Evolutionary conservation across 2,329 filamentous ascomycete species (phyloP).

Genomic region (Leptodontidium sp.): DNA sequence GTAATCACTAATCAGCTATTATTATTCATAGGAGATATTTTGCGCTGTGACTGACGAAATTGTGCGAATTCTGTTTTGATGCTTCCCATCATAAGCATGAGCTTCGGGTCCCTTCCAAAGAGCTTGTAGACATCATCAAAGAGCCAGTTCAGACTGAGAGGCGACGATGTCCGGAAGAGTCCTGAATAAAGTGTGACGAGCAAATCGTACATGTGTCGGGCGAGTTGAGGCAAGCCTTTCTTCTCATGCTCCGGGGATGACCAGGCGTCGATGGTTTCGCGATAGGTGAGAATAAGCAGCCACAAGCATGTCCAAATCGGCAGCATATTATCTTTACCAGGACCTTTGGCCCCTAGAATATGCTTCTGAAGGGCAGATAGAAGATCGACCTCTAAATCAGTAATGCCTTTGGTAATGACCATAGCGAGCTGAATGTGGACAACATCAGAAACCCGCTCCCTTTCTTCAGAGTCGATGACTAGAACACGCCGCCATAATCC

Average conservation of each 20-base stretch:
- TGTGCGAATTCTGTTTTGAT: conserved; percentile 1
- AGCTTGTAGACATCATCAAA: conserved; percentile 2
- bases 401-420: neutral
- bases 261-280: neutral
- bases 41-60: neutral
- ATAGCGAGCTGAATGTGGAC: neutral
- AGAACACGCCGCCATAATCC: neutral
- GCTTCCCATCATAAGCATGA: neutral
- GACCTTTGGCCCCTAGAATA: neutral
- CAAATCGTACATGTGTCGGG: neutral
- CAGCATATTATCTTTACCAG: neutral
- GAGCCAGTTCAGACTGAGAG: neutral
- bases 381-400: neutral
- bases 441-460: neutral
- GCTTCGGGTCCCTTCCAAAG: neutral
- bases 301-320: neutral
- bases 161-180: neutral
- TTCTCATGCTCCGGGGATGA: neutral
- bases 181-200: neutral
- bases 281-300: neutral
- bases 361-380: neutral
- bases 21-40: neutral
- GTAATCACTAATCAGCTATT: neutral
- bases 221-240: neutral
- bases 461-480: neutral